Evolutionary conservation across 768 basidiomycete genomes (phyloP).

Genomic region (Hydnomerulius pinastri): DNA sequence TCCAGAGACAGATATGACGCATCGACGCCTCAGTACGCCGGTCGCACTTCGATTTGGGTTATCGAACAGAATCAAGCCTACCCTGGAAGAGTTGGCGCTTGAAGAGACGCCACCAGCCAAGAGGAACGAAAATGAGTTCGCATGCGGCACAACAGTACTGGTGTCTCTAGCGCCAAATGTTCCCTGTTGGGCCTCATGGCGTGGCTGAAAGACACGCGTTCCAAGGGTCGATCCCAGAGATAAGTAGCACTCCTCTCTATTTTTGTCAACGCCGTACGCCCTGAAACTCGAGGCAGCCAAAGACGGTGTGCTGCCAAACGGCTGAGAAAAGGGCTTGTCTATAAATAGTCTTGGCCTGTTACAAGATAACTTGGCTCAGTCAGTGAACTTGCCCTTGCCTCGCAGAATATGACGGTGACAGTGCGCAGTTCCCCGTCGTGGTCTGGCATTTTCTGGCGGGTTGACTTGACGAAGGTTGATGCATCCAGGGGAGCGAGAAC

Average conservation of each 20-base stretch:
- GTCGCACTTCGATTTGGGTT: no score
- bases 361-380: background rate
- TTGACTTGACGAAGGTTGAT: background rate
- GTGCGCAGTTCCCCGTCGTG: background rate
- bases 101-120: no score
- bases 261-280: background rate
- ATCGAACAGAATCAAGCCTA: no score
- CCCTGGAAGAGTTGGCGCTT: no score
- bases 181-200: background rate
- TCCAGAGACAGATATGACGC: background rate
- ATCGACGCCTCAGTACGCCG: no score
- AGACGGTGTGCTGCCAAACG: background rate
- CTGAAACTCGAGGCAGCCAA: background rate
- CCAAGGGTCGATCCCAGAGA: background rate
- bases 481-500: background rate
- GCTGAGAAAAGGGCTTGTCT: background rate
- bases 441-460: background rate
- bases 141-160: no score
- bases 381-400: background rate
- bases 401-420: background rate
- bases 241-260: background rate
- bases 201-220: background rate
- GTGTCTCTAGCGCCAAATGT: no score
- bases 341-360: background rate
- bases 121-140: no score